A percentile compares a stretch with the other conserved stretches of the same genome.
Evolutionary conservation across 768 basidiomycete species (phyloP).

Genomic region (Hirschioporus abietinus): DNA sequence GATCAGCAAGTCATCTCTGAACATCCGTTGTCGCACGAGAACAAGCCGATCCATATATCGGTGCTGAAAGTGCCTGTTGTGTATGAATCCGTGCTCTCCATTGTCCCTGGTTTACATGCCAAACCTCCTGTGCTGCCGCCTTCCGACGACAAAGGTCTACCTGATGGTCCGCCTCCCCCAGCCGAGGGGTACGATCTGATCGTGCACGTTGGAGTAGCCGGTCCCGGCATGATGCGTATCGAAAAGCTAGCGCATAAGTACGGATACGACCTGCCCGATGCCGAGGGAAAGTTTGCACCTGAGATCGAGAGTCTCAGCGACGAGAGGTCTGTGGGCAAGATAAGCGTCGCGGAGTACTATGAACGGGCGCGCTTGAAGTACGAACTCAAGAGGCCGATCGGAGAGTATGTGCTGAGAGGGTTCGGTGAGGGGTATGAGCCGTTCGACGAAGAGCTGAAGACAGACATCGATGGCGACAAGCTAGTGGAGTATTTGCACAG

Average conservation of each 20-base stretch:
- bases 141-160: slow-evolving; percentile 30
- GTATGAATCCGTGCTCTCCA: slow-evolving; percentile 51
- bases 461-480: slow-evolving; percentile 55
- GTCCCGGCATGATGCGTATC: slow-evolving; percentile 56
- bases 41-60: slow-evolving; percentile 47
- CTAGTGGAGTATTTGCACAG: slow-evolving; percentile 51
- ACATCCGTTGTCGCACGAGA: slow-evolving; percentile 10
- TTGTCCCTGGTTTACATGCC: slow-evolving; percentile 55
- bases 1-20: slow-evolving; percentile 11
- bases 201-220: slow-evolving; percentile 65
- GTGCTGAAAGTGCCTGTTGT: slow-evolving; percentile 51
- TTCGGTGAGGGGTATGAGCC: slow-evolving; percentile 44
- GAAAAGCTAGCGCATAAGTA: slow-evolving; percentile 63
- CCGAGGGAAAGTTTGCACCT: slow-evolving; percentile 51
- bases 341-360: neutral
- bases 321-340: neutral
- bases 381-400: neutral
- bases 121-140: slow-evolving; percentile 47
- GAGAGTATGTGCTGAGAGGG: slow-evolving; percentile 28
- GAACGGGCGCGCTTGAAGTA: neutral
- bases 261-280: slow-evolving; percentile 67
- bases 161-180: slow-evolving; percentile 34
- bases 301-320: neutral
- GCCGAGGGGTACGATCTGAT: slow-evolving; percentile 60
- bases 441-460: slow-evolving; percentile 50